These are phyloP conservation scores for Mariannaea sp. DNA, from an alignment of 2,329 filamentous ascomycete species.

Conservation along the genomic window DNA sequence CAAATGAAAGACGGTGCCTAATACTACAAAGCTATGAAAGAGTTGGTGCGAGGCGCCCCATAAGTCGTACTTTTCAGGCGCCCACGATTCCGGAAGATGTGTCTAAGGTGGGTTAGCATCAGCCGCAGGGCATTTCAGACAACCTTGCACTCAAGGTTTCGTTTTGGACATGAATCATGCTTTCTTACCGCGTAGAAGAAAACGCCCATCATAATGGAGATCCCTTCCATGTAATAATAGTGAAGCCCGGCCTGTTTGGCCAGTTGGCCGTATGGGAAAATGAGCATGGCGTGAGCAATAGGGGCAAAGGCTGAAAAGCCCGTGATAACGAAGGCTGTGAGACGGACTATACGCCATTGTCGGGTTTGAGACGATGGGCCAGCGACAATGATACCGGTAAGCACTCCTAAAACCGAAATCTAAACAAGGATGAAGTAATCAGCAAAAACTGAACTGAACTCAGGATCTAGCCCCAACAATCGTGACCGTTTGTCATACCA, in stretches of 20 bases:
- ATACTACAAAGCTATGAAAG: constrained; percentile 44
- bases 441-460: too few species aligned
- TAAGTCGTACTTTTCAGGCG: constrained; percentile 50
- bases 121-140: background rate
- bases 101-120: constrained; percentile 1
- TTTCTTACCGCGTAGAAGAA: constrained; percentile 46
- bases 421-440: too few species aligned
- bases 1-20: constrained; percentile 30
- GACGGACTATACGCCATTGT: constrained; percentile 31
- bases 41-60: constrained; percentile 50
- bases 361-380: constrained; percentile 37
- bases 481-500: too few species aligned
- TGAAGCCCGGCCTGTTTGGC: constrained; percentile 44
- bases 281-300: constrained; percentile 44
- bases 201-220: constrained; percentile 36
- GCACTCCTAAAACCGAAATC: constrained; percentile 24
- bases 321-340: constrained; percentile 43
- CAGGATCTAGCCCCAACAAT: too few species aligned
- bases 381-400: constrained; percentile 34
- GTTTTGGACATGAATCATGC: background rate
- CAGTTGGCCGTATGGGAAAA: constrained; percentile 31
- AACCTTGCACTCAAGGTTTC: too few species aligned
- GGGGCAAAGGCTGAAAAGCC: constrained; percentile 43
- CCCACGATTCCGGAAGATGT: constrained; percentile 44
- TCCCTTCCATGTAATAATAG: constrained; percentile 13